A percentile compares a stretch with the other conserved stretches of the same genome.
Evolutionary conservation across 257 asterid species (phyloP).

Genomic region (Haberlea rhodopensis): DNA sequence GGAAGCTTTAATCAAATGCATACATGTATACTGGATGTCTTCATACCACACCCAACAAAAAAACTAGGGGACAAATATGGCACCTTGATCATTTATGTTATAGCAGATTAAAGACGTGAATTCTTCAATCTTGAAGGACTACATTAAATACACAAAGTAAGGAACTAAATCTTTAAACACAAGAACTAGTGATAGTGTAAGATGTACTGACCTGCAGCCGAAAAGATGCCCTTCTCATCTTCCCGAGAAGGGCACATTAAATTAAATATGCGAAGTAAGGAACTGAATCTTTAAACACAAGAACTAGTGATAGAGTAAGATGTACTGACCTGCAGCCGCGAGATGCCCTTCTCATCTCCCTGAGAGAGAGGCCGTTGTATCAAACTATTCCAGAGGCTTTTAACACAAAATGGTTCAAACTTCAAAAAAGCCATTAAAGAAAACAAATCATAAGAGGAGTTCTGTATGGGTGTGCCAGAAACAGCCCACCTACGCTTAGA

Average conservation of each 20-base stretch:
- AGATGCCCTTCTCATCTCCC: conserved; percentile 71
- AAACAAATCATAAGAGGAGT: conserved; percentile 63
- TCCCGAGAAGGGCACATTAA: conserved; percentile 69
- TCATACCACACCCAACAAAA: background rate
- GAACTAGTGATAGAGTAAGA: conserved; percentile 2
- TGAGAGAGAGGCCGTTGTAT: conserved; percentile 69
- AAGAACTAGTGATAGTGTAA: conserved; percentile 5
- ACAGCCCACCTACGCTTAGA: conserved; percentile 80
- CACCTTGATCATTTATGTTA: background rate
- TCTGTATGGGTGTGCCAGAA: conserved; percentile 82
- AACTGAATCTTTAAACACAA: conserved; percentile 9
- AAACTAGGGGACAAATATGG: background rate
- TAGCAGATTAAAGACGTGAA: background rate
- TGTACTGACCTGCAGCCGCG: conserved; percentile 63
- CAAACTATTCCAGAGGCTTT: conserved; percentile 64
- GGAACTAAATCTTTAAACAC: background rate
- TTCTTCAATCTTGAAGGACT: background rate
- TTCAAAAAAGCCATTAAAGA: conserved; percentile 69
- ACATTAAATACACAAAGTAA: too few relatives aligned
- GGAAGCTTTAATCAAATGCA: conserved; percentile 1
- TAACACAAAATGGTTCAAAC: conserved; percentile 76
- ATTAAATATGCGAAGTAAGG: conserved; percentile 5
- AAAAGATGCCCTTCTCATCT: conserved; percentile 62
- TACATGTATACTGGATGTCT: background rate
- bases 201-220: conserved; percentile 60